Conservation (phyloP, 116 monocot species). For the Iris pallida region DNA sequence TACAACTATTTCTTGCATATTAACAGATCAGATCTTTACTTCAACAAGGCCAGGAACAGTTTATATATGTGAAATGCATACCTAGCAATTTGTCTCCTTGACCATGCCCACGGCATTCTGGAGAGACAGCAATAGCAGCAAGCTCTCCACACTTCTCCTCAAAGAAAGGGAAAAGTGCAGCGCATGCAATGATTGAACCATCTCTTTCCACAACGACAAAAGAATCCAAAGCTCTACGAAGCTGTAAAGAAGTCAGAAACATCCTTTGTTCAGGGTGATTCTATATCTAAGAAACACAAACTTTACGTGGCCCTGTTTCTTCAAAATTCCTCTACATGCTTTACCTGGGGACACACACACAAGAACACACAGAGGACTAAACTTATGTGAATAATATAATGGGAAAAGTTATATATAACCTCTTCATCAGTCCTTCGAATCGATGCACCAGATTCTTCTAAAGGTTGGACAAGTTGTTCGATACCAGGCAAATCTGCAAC, state of each 20-base stretch:
- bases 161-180: conserved; percentile 81
- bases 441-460: conserved; percentile 66
- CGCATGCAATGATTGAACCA: conserved; percentile 92
- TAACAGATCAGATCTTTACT: too few species aligned
- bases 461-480: conserved; percentile 57
- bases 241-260: conserved; percentile 25
- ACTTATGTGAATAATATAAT: too few species aligned
- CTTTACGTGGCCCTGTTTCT: too few species aligned
- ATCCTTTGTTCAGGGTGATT: too few species aligned
- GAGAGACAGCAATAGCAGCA: conserved; percentile 89
- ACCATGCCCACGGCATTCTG: conserved; percentile 82
- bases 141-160: conserved; percentile 86
- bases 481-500: conserved; percentile 61
- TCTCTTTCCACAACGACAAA: conserved; percentile 96
- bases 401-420: conserved; percentile 16
- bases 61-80: conserved; percentile 15
- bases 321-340: too few species aligned
- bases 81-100: conserved; percentile 39
- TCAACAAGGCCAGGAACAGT: too few species aligned
- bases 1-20: too few species aligned
- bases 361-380: too few species aligned
- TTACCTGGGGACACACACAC: too few species aligned
- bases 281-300: too few species aligned
- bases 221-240: conserved; percentile 56
- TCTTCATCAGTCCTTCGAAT: conserved; percentile 62